phyloP scores from a whole-genome alignment of 768 basidiomycete genomes.

The Panellus pusillus region DNA sequence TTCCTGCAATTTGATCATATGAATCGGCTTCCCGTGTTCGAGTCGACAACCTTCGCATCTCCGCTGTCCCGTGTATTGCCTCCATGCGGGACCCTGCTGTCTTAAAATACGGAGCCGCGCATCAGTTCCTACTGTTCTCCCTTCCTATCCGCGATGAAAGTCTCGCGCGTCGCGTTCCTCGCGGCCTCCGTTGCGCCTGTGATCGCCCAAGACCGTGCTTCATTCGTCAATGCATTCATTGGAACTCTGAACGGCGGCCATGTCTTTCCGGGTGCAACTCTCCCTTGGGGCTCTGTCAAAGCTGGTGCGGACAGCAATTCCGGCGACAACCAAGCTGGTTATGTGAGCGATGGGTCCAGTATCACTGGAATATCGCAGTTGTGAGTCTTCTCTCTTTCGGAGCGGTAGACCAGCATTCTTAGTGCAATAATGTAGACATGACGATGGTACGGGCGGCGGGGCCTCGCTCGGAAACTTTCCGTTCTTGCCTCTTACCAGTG shows the following conservation, averaged over 20 bases:
- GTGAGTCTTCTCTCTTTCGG: constrained; percentile 4
- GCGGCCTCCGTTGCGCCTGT: constrained; percentile 1
- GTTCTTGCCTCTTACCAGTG: constrained; percentile 11
- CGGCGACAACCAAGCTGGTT: constrained; percentile 20
- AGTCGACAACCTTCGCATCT: too few relatives aligned
- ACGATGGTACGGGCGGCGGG: constrained; percentile 4
- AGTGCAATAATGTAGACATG: not conserved
- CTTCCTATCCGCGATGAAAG: not conserved
- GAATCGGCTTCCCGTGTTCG: too few relatives aligned
- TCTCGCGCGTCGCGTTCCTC: not conserved
- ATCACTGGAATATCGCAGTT: constrained; percentile 21
- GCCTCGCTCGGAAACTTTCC: constrained; percentile 14
- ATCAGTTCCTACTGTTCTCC: too few relatives aligned
- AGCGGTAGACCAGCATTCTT: too few relatives aligned
- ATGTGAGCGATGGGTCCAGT: constrained; percentile 16
- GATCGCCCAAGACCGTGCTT: constrained; percentile 11
- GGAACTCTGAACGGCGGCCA: constrained; percentile 43
- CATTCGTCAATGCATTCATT: constrained; percentile 38
- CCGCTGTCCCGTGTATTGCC: too few relatives aligned
- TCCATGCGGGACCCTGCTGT: too few relatives aligned
- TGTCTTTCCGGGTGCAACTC: constrained; percentile 40
- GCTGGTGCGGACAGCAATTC: constrained; percentile 36
- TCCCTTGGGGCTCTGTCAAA: constrained; percentile 44
- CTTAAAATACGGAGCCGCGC: too few relatives aligned
- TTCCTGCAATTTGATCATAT: too few relatives aligned